Base-by-base conservation (phyloP, 179 eudicot genomes). In the Pouteria campechiana region DNA sequence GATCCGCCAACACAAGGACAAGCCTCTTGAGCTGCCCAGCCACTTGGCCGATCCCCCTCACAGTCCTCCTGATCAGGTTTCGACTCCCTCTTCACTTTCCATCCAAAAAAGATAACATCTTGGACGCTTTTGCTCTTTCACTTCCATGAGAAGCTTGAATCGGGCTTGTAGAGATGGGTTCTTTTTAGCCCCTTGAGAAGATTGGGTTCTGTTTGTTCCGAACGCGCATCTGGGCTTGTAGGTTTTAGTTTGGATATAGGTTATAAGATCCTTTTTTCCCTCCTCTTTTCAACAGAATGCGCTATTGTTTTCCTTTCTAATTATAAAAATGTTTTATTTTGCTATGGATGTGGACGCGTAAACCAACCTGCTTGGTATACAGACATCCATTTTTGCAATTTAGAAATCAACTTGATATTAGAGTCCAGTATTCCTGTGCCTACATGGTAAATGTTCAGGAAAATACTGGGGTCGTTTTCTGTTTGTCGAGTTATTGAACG, bases 41-140 rank as follows among this genome's bases (percentile, higher is more conserved):
- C n/a, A 36, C 31, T 54, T 50, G 36, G 51, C 48, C 21, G 74
- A 69, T 70, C 76, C 83, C 68, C 67, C 70, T 24, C 79, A 63
- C 21, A 57, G 57, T 35, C 58, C 75, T 15, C 80, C 83, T 63
- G 77, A 84, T 48, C 55, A 52, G 76, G 76, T 70, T 65, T 34
- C 17, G 21, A 7, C 2, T 5, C 11, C 32, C 12, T 17, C 36
- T 39, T 31, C 42, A n/a, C n/a, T 32, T 17, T 19, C 15, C 4
- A 4, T 46, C 7, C 12, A 1, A 8, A 22, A 6, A 20, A 11
- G 14, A 7, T 1, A 13, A 19, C 13, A 7, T 25, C 0, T 14
- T 1, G 15, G 6, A 2, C 3, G 3, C 13, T n/a, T 41, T 15
- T 7, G 8, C 6, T 14, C 11, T 16, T 17, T 14, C 19, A 9